phyloP scores from a whole-genome alignment of 208 protist species.

The Trypanosomatidae sp. region DNA sequence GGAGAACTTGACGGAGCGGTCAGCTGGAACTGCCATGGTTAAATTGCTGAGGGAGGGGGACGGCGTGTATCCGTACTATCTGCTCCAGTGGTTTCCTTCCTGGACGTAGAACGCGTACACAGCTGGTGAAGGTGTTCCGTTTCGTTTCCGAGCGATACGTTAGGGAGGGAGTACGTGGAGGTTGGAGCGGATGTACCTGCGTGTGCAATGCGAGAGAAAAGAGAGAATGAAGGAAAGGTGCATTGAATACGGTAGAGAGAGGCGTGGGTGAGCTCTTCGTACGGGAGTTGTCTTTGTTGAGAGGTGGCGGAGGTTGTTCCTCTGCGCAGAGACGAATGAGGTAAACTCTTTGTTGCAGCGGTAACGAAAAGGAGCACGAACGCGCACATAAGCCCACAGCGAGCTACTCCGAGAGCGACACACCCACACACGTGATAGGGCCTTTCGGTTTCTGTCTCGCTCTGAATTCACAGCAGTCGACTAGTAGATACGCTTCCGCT shows the following conservation, averaged over 20 bases:
- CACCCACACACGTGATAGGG: background rate
- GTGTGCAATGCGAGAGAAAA: background rate
- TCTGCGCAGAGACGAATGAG: background rate
- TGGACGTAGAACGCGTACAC: background rate
- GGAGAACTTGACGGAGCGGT: conserved; percentile 33
- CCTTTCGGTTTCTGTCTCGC: background rate
- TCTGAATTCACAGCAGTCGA: background rate
- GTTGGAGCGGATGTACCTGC: background rate
- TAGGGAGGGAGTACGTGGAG: background rate
- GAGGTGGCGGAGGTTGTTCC: background rate
- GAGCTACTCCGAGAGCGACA: background rate
- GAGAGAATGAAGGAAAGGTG: too few species aligned
- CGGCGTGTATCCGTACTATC: background rate
- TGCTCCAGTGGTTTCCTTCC: background rate
- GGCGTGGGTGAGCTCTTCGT: background rate
- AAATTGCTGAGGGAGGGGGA: background rate
- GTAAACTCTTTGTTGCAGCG: background rate
- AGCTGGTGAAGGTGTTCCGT: background rate
- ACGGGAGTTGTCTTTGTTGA: background rate
- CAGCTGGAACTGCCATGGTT: background rate
- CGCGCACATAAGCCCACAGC: background rate
- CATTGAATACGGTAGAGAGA: too few species aligned
- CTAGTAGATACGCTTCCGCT: conserved; percentile 23
- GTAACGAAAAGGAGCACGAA: conserved; percentile 1
- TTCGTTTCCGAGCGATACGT: background rate